Percentiles rank a stretch among this genome's conserved stretches.
Evolutionary conservation across 2,329 filamentous ascomycete species (phyloP).

Genomic region (Botryosphaeria agaves): DNA sequence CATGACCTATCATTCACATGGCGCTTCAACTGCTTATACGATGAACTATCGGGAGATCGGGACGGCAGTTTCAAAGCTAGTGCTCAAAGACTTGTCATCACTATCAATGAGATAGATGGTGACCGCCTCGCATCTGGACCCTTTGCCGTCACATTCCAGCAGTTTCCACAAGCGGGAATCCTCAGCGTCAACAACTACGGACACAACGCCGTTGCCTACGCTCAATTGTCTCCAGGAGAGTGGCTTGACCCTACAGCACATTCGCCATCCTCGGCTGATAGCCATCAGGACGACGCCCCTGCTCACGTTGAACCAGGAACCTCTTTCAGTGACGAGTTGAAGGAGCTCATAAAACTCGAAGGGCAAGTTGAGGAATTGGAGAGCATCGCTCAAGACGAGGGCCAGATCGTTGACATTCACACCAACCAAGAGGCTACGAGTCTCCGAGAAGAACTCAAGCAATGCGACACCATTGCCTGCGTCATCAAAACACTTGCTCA

Average conservation of each 20-base stretch:
- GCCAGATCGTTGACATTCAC: constrained; percentile 15
- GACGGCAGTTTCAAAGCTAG: constrained; percentile 5
- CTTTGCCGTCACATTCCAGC: constrained; percentile 22
- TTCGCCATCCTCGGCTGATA: constrained; percentile 2
- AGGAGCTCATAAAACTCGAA: constrained; percentile 21
- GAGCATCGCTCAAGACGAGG: constrained; percentile 17
- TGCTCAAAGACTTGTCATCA: constrained; percentile 21
- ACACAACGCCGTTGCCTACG: constrained; percentile 17
- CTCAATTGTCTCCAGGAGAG: constrained; percentile 9
- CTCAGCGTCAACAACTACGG: constrained; percentile 17
- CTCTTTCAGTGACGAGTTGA: constrained; percentile 13
- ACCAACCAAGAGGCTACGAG: constrained; percentile 12
- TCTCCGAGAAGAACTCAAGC: constrained; percentile 20
- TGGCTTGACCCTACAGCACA: too few species aligned
- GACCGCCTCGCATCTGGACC: constrained; percentile 12
- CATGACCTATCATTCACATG: constrained; percentile 16
- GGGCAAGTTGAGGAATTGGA: constrained; percentile 19
- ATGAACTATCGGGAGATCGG: constrained; percentile 8
- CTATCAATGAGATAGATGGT: constrained; percentile 21
- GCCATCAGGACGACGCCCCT: background rate
- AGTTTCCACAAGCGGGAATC: constrained; percentile 17
- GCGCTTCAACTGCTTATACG: constrained; percentile 19
- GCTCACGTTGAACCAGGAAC: constrained; percentile 6
- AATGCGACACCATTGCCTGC: constrained; percentile 26
- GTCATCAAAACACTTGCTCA: constrained; percentile 19